phyloP scores from a whole-genome alignment of 148 eudicot genomes.

The Cornus controversa region DNA sequence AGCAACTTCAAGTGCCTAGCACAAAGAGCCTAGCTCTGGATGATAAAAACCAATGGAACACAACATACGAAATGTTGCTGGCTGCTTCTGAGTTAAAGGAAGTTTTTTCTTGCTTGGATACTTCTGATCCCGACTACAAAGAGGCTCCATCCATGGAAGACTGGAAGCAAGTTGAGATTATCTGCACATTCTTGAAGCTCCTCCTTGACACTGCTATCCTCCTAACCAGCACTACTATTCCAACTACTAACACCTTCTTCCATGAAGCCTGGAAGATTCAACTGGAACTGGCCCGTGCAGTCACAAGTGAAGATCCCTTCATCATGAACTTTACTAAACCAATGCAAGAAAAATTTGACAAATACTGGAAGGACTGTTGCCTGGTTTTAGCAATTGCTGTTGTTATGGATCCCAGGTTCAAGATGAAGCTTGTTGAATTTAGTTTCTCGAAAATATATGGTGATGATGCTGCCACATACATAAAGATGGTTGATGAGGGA shows the following conservation, averaged over 20 bases:
- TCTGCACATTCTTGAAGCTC: conserved; percentile 61
- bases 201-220: conserved; percentile 62
- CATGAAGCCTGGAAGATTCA: conserved; percentile 94
- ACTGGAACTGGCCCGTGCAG: conserved; percentile 71
- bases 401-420: conserved; percentile 90
- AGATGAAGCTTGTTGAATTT: conserved; percentile 92
- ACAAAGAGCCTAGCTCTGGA: conserved; percentile 56
- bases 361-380: conserved; percentile 73
- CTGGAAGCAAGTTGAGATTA: conserved; percentile 67
- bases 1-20: conserved; percentile 76
- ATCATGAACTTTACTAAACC: conserved; percentile 47
- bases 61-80: conserved; percentile 81
- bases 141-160: conserved; percentile 65
- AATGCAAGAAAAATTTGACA: conserved; percentile 71
- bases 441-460: conserved; percentile 80
- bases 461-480: conserved; percentile 57
- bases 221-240: conserved; percentile 41
- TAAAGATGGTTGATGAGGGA: conserved; percentile 72
- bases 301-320: conserved; percentile 63
- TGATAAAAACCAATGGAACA: conserved; percentile 67
- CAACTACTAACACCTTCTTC: conserved; percentile 65
- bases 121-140: conserved; percentile 65
- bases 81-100: conserved; percentile 81
- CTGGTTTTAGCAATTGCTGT: conserved; percentile 75
- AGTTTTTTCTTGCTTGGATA: conserved; percentile 75